Conservation (phyloP, 768 basidiomycete genomes). For the Porphyrellus cyaneotinctus region DNA sequence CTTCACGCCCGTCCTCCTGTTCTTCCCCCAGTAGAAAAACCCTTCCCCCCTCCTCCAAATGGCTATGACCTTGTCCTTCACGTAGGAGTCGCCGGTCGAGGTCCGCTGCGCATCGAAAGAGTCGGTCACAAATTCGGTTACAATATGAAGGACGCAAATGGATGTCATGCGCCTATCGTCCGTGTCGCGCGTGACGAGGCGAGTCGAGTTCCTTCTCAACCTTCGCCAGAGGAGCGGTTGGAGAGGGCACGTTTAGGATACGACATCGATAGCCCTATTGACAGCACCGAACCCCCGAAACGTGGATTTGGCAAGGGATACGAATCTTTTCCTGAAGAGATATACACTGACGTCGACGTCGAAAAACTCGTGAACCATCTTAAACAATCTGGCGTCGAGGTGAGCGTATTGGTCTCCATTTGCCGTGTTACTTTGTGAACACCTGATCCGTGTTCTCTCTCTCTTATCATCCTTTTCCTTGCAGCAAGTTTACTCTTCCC, state of each 20-base stretch:
- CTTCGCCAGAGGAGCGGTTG: conserved; percentile 25
- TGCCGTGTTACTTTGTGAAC: background rate
- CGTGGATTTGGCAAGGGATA: conserved; percentile 37
- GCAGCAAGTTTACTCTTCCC: conserved; percentile 66
- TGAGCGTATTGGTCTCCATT: conserved; percentile 15
- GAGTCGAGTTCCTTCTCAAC: conserved; percentile 16
- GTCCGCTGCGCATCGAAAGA: conserved; percentile 59
- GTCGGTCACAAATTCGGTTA: conserved; percentile 67
- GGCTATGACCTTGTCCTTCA: conserved; percentile 72
- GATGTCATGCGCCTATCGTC: conserved; percentile 48
- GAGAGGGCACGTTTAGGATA: conserved; percentile 31
- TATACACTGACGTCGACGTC: conserved; percentile 35
- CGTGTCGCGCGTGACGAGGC: conserved; percentile 28
- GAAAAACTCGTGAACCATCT: conserved; percentile 36
- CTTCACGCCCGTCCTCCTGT: conserved; percentile 58
- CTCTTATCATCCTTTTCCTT: background rate
- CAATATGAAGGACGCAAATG: conserved; percentile 61
- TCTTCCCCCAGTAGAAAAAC: conserved; percentile 38
- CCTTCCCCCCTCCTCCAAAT: conserved; percentile 36
- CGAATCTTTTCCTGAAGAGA: conserved; percentile 34
- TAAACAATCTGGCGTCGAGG: conserved; percentile 30
- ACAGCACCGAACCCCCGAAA: conserved; percentile 29
- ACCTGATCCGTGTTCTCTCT: conserved; percentile 1
- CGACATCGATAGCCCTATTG: conserved; percentile 22
- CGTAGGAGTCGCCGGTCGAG: conserved; percentile 63